phyloP scores from a whole-genome alignment of 148 eudicot species.

The Chenopodium album region DNA sequence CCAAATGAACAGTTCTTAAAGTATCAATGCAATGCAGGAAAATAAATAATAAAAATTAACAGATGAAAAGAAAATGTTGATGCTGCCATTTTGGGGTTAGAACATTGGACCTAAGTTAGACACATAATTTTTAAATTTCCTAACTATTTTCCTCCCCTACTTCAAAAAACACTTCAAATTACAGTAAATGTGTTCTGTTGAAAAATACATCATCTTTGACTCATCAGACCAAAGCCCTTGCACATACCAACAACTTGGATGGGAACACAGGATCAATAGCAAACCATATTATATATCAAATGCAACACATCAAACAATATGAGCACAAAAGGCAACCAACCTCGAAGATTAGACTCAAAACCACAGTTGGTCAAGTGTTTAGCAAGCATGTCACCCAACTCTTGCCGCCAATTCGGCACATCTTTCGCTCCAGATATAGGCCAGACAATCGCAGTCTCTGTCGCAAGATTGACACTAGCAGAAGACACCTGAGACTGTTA shows the following conservation, averaged over 20 bases:
- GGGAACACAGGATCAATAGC: neutral
- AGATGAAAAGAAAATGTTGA: neutral
- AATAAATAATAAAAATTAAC: neutral
- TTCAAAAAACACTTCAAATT: neutral
- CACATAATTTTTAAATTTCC: no score
- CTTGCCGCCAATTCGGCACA: constrained; percentile 69
- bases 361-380: constrained; percentile 88
- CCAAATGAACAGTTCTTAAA: neutral
- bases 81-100: neutral
- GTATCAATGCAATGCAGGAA: neutral
- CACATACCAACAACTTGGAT: neutral
- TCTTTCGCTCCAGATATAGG: constrained; percentile 77
- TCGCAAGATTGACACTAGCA: constrained; percentile 86
- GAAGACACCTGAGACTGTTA: constrained; percentile 90
- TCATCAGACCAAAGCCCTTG: neutral
- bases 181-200: neutral
- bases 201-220: neutral
- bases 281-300: neutral
- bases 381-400: constrained; percentile 78
- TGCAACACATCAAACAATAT: neutral
- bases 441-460: constrained; percentile 94
- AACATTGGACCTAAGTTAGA: neutral
- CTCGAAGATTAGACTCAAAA: constrained; percentile 76
- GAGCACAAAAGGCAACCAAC: constrained; percentile 33
- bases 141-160: no score